Base-by-base conservation (phyloP, 2,329 filamentous ascomycete species). In the Didymella lethalis region DNA sequence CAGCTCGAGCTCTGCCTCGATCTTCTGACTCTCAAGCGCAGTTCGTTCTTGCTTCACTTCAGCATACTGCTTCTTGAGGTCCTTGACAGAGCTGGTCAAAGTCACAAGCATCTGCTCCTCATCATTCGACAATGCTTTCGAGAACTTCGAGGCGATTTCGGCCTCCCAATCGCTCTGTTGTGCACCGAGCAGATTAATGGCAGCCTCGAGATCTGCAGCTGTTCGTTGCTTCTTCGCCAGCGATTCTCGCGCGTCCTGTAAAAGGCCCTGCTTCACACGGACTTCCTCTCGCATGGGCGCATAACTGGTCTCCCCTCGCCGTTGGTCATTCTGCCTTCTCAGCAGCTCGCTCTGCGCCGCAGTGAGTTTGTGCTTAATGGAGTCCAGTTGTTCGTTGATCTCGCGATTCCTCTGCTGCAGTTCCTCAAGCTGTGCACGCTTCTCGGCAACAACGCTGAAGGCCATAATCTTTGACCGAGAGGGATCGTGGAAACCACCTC, bases 401-500 rank as follows among this genome's bases (percentile, higher is more conserved):
- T 90, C 86, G 6, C 81, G 80, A 40, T 88, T 86, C 54, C 90
- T 86, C 14, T 81, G 82, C 57, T 85, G 82, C 53, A 93, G 84
- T 10, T 81, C 79, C 47, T 97, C 92, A 64, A 87, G 90, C 70
- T 92, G 88, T 49, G 88, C 84, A 34, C 93, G 87, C 83, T 90
- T 92, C 69, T 87, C 89, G 54, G 88, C 87, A 31, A 94, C 86
- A 5, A 87, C 84, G 59, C 89, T 89, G 29, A 97, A 90, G 28
- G 90, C 92, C 69, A 94, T 90, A n/a, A 98, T 83, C 23, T 94
- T 89, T 1, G 94, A 98, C 66, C 89, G 90, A 32, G 90, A 86
- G 11, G 90, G 87, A 73, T 99, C 95, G 63, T 97, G 90, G 73
- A 90, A 99, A 69, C 95, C 95, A 82, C 95, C 95, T 48, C 93